phyloP scores from a whole-genome alignment of 2,329 filamentous ascomycete species.

The Ophiostoma pallidulum region DNA sequence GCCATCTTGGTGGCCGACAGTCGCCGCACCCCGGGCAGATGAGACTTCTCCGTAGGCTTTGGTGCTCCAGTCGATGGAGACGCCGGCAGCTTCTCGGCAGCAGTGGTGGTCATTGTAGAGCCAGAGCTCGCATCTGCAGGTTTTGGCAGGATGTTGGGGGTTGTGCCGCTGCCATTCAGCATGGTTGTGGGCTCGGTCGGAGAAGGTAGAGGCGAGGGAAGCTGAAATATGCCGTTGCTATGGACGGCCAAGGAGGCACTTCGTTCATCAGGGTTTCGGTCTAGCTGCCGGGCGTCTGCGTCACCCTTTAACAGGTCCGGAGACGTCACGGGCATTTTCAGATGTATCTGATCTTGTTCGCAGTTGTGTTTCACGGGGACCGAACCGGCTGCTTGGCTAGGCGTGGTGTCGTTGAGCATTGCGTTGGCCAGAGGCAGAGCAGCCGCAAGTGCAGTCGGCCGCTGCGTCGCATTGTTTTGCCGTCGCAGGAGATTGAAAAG shows the following conservation, averaged over 20 bases:
- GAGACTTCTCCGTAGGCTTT: conserved; percentile 22
- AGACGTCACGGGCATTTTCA: background rate
- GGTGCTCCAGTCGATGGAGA: background rate
- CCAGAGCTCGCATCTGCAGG: no score
- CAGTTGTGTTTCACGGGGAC: background rate
- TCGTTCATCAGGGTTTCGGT: background rate
- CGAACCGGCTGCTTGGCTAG: no score
- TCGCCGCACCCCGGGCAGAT: conserved; percentile 37
- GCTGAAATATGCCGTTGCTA: background rate
- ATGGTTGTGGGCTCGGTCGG: background rate
- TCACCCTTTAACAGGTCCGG: conserved; percentile 1
- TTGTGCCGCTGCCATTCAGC: background rate
- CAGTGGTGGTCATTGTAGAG: background rate
- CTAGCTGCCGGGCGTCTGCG: background rate
- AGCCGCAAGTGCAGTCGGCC: no score
- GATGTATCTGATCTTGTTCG: background rate
- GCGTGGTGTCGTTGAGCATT: no score
- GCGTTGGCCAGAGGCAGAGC: no score
- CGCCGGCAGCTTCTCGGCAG: background rate
- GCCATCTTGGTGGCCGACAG: conserved; percentile 51
- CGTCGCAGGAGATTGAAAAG: no score
- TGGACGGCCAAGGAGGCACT: background rate
- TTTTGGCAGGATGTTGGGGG: no score
- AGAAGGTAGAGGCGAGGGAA: conserved; percentile 4
- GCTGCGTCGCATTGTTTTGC: no score